Evolutionary conservation across 768 basidiomycete genomes (phyloP).

Genomic region (Psilocybe sp.): DNA sequence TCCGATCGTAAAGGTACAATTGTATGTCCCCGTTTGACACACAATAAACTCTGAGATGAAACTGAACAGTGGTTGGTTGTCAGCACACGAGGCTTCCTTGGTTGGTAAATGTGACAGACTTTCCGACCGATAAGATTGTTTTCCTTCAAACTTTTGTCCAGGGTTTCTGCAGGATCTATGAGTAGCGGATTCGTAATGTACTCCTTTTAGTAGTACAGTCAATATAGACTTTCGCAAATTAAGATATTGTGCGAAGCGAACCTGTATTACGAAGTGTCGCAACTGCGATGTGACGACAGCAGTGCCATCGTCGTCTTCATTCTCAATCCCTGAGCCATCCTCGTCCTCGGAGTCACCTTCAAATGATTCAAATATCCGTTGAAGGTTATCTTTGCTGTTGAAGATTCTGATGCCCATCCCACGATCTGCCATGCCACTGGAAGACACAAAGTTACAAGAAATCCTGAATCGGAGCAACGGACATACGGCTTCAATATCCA

Average conservation of each 20-base stretch:
- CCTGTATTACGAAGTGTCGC: constrained; percentile 96
- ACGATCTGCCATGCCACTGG: constrained; percentile 87
- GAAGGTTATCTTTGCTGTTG: constrained; percentile 68
- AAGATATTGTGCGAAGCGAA: constrained; percentile 24
- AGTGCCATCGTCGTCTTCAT: constrained; percentile 36
- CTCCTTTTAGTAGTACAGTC: constrained; percentile 52
- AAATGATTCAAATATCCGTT: constrained; percentile 77
- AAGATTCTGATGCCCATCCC: constrained; percentile 95
- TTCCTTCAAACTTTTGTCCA: constrained; percentile 20
- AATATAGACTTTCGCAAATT: neutral
- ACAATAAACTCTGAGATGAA: constrained; percentile 91
- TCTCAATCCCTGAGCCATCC: constrained; percentile 28
- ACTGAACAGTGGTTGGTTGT: constrained; percentile 42
- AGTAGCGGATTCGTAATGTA: constrained; percentile 80
- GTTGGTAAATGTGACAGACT: constrained; percentile 34
- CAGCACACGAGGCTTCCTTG: neutral
- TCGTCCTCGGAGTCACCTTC: constrained; percentile 68
- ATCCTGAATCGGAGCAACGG: constrained; percentile 1
- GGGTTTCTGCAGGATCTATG: constrained; percentile 59
- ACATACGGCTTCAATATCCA: constrained; percentile 90
- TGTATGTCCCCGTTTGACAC: constrained; percentile 73
- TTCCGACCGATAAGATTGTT: constrained; percentile 49
- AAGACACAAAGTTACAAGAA: constrained; percentile 6
- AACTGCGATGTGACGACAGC: constrained; percentile 82
- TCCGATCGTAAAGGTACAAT: constrained; percentile 77